Percentiles rank a stretch among this genome's conserved stretches.
Evolutionary conservation across 345 rosid genomes (phyloP).

Genomic region (Mangifera indica): DNA sequence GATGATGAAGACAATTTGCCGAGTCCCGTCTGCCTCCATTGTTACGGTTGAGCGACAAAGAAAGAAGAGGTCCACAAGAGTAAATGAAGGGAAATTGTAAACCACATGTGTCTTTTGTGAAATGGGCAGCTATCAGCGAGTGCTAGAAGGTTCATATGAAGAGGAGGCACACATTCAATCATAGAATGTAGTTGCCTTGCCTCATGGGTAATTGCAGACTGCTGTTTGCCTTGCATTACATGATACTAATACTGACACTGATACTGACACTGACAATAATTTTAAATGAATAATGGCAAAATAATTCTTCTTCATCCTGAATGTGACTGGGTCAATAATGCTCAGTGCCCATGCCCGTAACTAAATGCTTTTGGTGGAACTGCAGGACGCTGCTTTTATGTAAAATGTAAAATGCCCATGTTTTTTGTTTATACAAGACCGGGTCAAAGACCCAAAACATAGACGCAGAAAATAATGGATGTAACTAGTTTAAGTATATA

Average conservation of each 20-base stretch:
- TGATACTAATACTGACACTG: no score
- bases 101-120: background rate
- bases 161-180: no score
- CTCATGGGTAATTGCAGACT: conserved; percentile 8
- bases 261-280: no score
- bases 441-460: no score
- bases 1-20: conserved; percentile 10
- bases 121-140: no score
- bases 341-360: background rate
- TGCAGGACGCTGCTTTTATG: no score
- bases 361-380: background rate
- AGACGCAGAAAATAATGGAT: no score
- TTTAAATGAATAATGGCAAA: background rate
- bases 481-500: no score
- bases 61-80: conserved; percentile 6
- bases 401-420: no score
- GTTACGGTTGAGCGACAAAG: background rate
- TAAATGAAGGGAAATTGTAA: conserved; percentile 9
- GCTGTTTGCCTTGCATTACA: background rate
- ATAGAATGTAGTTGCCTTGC: background rate
- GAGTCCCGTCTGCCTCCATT: background rate
- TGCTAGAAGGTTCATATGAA: background rate
- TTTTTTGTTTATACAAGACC: no score
- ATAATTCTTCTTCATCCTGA: background rate
- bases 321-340: background rate